Conservation (phyloP, 75 land plant genomes). For the Sequoiadendron giganteum region DNA sequence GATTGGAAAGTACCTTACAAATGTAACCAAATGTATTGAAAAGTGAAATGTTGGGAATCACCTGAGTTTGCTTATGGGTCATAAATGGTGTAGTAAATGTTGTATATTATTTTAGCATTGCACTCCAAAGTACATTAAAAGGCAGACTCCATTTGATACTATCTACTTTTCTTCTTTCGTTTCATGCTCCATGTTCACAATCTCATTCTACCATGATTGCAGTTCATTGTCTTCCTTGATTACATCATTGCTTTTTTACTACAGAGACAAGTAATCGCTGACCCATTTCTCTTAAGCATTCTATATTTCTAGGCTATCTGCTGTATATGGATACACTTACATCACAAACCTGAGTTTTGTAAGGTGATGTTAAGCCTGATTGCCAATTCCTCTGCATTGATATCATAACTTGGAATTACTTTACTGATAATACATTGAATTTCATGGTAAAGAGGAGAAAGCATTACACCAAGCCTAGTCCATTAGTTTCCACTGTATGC, state of each 20-base stretch:
- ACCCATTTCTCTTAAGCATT: conserved; percentile 26
- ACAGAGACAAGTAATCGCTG: conserved; percentile 22
- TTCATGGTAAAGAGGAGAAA: not conserved
- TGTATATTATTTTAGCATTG: too few relatives aligned
- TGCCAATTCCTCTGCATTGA: conserved; percentile 49
- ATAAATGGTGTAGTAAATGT: too few relatives aligned
- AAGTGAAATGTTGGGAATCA: too few relatives aligned
- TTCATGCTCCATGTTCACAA: conserved; percentile 26
- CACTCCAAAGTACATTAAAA: too few relatives aligned
- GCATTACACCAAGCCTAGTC: conserved; percentile 24
- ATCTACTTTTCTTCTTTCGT: conserved; percentile 27
- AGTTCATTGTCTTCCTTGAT: conserved; percentile 31
- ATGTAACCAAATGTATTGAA: too few relatives aligned
- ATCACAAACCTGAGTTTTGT: conserved; percentile 20
- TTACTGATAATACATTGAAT: too few relatives aligned
- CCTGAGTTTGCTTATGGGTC: too few relatives aligned
- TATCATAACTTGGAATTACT: not conserved
- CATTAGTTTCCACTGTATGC: conserved; percentile 28
- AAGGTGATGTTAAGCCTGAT: conserved; percentile 38
- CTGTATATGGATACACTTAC: conserved; percentile 10
- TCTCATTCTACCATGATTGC: conserved; percentile 40
- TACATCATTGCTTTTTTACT: conserved; percentile 14
- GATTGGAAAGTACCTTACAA: too few relatives aligned
- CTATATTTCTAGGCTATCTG: too few relatives aligned
- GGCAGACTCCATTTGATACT: conserved; percentile 18